A percentile compares a stretch with the other conserved stretches of the same genome.
phyloP scores from a whole-genome alignment of 1,139 yeast species.

The Pneumocystis oryctolagi region DNA sequence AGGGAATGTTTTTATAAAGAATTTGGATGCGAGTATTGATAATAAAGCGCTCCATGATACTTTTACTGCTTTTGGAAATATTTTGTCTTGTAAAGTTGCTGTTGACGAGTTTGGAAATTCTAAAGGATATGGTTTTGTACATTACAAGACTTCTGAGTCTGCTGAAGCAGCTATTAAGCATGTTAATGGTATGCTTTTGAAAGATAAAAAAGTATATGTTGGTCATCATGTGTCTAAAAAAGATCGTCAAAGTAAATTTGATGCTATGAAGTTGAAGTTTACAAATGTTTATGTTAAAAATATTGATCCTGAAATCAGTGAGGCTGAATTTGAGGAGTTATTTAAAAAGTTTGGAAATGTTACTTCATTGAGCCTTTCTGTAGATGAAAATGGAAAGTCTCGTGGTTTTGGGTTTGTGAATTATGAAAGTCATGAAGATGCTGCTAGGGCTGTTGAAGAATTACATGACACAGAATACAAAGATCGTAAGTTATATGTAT shows the following conservation, averaged over 20 bases:
- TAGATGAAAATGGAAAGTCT: constrained; percentile 76
- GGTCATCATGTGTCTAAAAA: constrained; percentile 87
- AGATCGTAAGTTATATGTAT: constrained; percentile 81
- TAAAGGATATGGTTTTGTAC: constrained; percentile 96
- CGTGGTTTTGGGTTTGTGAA: constrained; percentile 95
- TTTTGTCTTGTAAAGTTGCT: constrained; percentile 94
- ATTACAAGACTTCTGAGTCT: constrained; percentile 84
- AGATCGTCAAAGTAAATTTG: constrained; percentile 91
- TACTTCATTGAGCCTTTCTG: constrained; percentile 73
- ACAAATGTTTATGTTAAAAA: constrained; percentile 93
- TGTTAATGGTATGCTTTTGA: constrained; percentile 96
- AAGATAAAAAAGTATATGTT: constrained; percentile 91
- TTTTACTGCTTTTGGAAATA: constrained; percentile 90
- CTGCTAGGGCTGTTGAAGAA: constrained; percentile 81
- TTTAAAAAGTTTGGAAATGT: constrained; percentile 64
- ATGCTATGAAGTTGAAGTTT: constrained; percentile 82
- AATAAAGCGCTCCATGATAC: constrained; percentile 98
- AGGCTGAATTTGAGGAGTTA: constrained; percentile 50
- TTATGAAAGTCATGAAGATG: constrained; percentile 74
- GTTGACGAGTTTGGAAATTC: constrained; percentile 84
- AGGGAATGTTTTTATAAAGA: constrained; percentile 95
- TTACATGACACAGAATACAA: constrained; percentile 75
- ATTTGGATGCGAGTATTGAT: constrained; percentile 95
- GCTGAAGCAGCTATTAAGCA: constrained; percentile 93
- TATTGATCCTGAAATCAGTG: constrained; percentile 56